Evolutionary conservation across 2,329 filamentous ascomycete species (phyloP).

Genomic region (Karstenula rhodostoma): DNA sequence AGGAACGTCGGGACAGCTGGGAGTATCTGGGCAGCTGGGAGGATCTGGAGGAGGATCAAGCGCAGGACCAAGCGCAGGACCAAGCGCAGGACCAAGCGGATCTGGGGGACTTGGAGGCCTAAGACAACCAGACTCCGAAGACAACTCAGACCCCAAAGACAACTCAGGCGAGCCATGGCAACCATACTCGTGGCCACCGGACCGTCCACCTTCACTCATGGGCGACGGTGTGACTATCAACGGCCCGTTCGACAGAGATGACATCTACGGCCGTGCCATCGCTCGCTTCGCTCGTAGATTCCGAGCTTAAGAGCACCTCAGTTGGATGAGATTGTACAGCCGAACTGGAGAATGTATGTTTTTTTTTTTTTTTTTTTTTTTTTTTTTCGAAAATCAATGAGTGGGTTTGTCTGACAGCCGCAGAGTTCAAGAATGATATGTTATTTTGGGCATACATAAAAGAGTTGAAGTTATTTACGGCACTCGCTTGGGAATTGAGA

Average conservation of each 20-base stretch:
- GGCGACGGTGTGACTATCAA: constrained; percentile 3
- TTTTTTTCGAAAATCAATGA: neutral
- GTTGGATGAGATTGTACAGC: constrained; percentile 3
- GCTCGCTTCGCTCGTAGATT: neutral
- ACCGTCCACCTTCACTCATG: neutral
- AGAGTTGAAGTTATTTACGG: neutral
- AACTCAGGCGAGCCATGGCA: neutral
- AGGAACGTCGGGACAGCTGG: no score
- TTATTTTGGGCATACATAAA: constrained; percentile 1
- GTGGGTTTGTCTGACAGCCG: neutral
- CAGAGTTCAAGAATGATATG: neutral
- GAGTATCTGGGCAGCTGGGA: no score
- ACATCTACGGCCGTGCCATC: neutral
- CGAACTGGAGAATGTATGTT: neutral
- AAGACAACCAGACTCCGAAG: neutral
- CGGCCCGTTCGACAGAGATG: neutral
- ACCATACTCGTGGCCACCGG: neutral
- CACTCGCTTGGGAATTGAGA: neutral
- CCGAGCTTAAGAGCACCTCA: neutral
- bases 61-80: no score
- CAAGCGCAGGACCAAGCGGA: neutral
- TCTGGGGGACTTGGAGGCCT: no score
- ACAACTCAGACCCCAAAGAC: no score
- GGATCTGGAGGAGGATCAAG: no score
- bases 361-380: neutral